Evolutionary conservation across 352 stramenopile genomes (phyloP), one percentile per base, ranked within the genome.

Genomic region (Pythium scleroteichum): DNA sequence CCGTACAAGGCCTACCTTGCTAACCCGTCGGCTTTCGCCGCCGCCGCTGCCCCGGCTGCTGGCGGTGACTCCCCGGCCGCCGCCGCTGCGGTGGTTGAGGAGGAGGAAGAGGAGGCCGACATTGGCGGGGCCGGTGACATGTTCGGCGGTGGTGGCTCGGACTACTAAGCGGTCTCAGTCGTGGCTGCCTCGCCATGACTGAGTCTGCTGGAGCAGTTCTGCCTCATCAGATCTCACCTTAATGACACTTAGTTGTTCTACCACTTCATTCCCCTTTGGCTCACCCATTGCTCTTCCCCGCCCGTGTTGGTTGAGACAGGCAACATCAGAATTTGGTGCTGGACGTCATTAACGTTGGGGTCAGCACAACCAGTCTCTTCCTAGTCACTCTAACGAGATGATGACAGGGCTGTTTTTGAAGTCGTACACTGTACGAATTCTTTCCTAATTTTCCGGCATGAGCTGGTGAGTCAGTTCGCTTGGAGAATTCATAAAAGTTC

Each of bases 1-100:
- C 75, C 90, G 5, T 98, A 97, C 92, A 98, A 99, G 87, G 92
- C 82, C 27, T 98, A 96, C 86, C 80, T 99, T 45, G 91, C 88
- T 27, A 80, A 99, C 79, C 96, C 96, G 44, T 95, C 84, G 56
- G 95, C 95, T 53, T 98, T 99, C 75, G 92, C 87, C 26, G 82
- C 87, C 62, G 86, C 91, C 68, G 87, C 85, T 49, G 75, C 74
- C 40, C 87, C 90, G 64, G 86, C 92, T 76, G 89, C 76, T 62
- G 89, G 75, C 67, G 90, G 78, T 50, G 93, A 76, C 64, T 85
- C 73, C 45, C 71, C 76, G 24, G 85, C 63, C 52, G 88, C 68
- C 38, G 84, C 73, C 54, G 75, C 76, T 24, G 82, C 84, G 42
- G 84, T 87, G 54, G 85, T 76, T 26, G 76, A 79, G 45, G 81